Percentiles rank a stretch among this genome's conserved stretches.
Conservation (phyloP, 352 stramenopile genomes). For the Phytopythium mirpurense region DNA sequence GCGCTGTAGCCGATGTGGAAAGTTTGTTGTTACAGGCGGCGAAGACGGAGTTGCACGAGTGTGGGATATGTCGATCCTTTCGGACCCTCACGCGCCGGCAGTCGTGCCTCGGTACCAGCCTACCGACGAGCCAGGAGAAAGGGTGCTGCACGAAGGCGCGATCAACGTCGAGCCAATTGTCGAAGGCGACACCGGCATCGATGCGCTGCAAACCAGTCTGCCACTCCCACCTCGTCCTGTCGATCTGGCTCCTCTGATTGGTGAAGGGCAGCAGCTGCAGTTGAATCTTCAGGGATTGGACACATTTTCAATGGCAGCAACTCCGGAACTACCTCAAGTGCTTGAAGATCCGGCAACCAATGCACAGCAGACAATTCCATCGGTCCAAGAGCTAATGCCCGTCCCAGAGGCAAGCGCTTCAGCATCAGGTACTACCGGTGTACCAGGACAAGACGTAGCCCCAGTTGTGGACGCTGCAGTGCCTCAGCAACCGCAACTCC, state of each 20-base stretch:
- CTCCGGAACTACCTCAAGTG: background rate
- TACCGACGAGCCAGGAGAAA: slow-evolving; percentile 24
- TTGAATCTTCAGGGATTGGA: background rate
- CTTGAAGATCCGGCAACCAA: background rate
- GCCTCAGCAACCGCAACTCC: slow-evolving; percentile 32
- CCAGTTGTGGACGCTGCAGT: background rate
- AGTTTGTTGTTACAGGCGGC: slow-evolving; percentile 89
- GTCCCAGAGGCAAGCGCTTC: background rate
- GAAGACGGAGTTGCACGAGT: slow-evolving; percentile 92
- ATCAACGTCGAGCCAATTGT: background rate
- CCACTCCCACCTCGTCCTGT: background rate
- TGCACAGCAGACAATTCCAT: background rate
- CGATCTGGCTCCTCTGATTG: background rate
- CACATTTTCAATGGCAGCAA: background rate
- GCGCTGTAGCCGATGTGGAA: slow-evolving; percentile 65
- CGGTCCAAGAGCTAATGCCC: background rate
- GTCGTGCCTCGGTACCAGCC: slow-evolving; percentile 49
- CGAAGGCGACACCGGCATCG: background rate
- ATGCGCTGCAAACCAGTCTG: background rate
- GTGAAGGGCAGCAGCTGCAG: background rate
- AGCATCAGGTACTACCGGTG: background rate
- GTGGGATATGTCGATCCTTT: slow-evolving; percentile 79
- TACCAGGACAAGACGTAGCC: background rate
- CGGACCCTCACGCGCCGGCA: slow-evolving; percentile 32
- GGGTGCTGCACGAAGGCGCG: slow-evolving; percentile 7